Percentiles rank a stretch among this genome's conserved stretches.
phyloP scores from a whole-genome alignment of 2,329 filamentous ascomycete species.

The Dactylellina parvicollis region DNA sequence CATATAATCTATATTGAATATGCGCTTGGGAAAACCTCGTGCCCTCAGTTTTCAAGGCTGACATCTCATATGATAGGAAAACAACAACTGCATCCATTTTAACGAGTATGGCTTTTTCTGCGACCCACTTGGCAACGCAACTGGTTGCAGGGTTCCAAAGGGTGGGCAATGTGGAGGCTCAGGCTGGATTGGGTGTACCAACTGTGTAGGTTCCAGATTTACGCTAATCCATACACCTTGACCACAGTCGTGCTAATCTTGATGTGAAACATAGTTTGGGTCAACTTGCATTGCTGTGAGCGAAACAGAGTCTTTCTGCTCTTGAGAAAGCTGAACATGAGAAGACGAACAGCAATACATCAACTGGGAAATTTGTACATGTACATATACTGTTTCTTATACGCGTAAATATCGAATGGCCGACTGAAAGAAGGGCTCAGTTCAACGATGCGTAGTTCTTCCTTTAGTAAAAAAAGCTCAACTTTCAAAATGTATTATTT shows the following conservation, averaged over 20 bases:
- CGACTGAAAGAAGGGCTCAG: too few relatives aligned
- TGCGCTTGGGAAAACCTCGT: not conserved
- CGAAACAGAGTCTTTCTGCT: not conserved
- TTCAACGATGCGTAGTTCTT: too few relatives aligned
- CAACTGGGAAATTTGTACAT: too few relatives aligned
- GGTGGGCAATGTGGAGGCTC: conserved; percentile 13
- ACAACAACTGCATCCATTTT: conserved; percentile 15
- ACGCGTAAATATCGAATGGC: too few relatives aligned
- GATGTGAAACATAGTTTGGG: conserved; percentile 2
- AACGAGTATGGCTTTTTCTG: conserved; percentile 32
- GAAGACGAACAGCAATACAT: too few relatives aligned
- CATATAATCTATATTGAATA: not conserved
- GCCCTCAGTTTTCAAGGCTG: not conserved
- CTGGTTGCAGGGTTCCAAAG: conserved; percentile 10
- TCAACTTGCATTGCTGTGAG: conserved; percentile 1
- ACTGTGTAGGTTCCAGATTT: conserved; percentile 33
- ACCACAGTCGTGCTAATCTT: not conserved
- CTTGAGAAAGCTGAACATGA: not conserved
- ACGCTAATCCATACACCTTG: not conserved
- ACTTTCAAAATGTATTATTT: too few relatives aligned
- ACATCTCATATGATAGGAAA: not conserved
- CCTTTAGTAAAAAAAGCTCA: too few relatives aligned
- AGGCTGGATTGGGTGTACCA: conserved; percentile 18
- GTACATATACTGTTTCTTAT: not conserved
- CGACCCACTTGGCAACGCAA: conserved; percentile 2